phyloP scores from a whole-genome alignment of 345 rosid genomes.

The Eucalyptus tenuipes region DNA sequence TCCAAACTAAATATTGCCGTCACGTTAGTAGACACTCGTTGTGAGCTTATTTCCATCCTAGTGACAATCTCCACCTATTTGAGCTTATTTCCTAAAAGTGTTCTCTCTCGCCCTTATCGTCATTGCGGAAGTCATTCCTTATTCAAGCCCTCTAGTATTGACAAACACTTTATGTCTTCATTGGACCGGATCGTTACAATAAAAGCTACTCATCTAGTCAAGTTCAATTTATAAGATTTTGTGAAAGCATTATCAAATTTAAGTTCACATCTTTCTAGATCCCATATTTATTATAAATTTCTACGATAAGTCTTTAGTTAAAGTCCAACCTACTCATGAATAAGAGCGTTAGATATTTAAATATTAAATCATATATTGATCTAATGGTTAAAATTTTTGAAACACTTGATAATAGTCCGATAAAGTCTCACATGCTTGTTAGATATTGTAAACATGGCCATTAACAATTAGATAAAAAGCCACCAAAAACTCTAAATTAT shows the following conservation, averaged over 20 bases:
- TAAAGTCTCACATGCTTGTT: not conserved
- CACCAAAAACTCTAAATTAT: not conserved
- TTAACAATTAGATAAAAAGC: not conserved
- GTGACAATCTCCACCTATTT: not conserved
- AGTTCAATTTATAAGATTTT: not conserved
- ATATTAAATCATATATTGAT: not conserved
- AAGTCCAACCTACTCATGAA: not conserved
- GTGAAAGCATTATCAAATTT: not conserved
- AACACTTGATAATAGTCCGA: accelerated
- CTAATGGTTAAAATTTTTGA: accelerated
- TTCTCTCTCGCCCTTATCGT: too few species aligned
- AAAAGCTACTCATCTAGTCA: accelerated
- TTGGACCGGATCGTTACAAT: accelerated
- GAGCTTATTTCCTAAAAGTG: too few species aligned
- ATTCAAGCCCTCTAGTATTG: accelerated
- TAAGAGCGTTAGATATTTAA: not conserved
- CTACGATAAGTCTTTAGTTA: accelerated
- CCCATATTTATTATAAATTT: not conserved
- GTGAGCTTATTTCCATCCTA: not conserved
- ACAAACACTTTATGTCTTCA: accelerated
- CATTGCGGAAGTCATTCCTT: not conserved
- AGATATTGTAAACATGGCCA: not conserved
- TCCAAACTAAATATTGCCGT: too few species aligned
- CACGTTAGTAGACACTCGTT: accelerated
- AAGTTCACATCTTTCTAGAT: accelerated